Evolutionary conservation across 805 yeast genomes (phyloP), one percentile per base, ranked within the genome.

Genomic region (Candida dendrica): DNA sequence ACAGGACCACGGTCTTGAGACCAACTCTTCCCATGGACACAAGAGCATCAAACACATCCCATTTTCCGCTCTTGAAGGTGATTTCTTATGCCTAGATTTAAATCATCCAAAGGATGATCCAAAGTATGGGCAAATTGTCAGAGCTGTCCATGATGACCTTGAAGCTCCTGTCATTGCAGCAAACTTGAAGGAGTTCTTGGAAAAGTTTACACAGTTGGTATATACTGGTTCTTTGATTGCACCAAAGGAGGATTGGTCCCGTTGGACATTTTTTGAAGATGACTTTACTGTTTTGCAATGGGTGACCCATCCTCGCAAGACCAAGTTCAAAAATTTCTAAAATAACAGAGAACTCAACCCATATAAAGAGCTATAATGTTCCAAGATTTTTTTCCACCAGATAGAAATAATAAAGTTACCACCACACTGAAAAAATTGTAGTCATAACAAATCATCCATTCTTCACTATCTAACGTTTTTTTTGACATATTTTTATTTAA

Each of bases 371-470:
- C n/a, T n/a, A n/a, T n/a, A n/a, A n/a, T n/a, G n/a, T n/a, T n/a
- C n/a, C n/a, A n/a, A n/a, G n/a, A n/a, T n/a, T n/a, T n/a, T n/a
- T n/a, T n/a, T n/a, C n/a, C n/a, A n/a, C n/a, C n/a, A n/a, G n/a
- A 44, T 38, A 47, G 48, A 31, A 51, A 22, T 8, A 22, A 22
- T 22, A 22, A n/a, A n/a, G n/a, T n/a, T n/a, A n/a, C n/a, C n/a
- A n/a, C n/a, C n/a, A n/a, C n/a, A n/a, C n/a, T n/a, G n/a, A n/a
- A n/a, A n/a, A n/a, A n/a, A n/a, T n/a, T n/a, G n/a, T n/a, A n/a
- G n/a, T n/a, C n/a, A n/a, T n/a, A n/a, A n/a, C n/a, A n/a, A n/a
- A n/a, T n/a, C n/a, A n/a, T n/a, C n/a, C n/a, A n/a, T n/a, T n/a
- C n/a, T n/a, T n/a, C n/a, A n/a, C n/a, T n/a, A n/a, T n/a, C n/a